These are phyloP conservation scores for Tolypocladium paradoxum DNA, from an alignment of 2,329 filamentous ascomycete genomes.

Conservation along the genomic window DNA sequence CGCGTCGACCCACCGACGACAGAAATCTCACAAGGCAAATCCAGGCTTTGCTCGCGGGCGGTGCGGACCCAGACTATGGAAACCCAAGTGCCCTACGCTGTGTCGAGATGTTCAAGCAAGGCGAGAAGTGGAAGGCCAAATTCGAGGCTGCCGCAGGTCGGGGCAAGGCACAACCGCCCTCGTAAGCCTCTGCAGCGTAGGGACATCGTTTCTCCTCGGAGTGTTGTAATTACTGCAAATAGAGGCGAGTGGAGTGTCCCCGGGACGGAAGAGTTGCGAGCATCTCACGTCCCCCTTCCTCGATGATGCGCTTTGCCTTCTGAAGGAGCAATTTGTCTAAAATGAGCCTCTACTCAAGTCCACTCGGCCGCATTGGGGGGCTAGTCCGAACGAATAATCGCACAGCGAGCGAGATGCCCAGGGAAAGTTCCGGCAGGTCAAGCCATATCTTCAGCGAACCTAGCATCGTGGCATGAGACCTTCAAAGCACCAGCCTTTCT, in stretches of 20 bases:
- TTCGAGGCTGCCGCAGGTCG: slow-evolving; percentile 38
- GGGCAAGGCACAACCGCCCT: slow-evolving; percentile 26
- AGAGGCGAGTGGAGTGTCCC: too few species aligned
- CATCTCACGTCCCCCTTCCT: too few species aligned
- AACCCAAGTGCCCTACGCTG: slow-evolving; percentile 37
- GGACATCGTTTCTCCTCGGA: rapidly evolving
- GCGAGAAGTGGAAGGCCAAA: slow-evolving; percentile 36
- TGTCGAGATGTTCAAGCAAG: slow-evolving; percentile 40
- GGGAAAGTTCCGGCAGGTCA: too few species aligned
- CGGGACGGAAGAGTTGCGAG: too few species aligned
- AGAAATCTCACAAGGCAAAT: not conserved
- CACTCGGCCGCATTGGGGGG: not conserved
- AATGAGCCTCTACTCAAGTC: not conserved
- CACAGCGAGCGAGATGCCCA: not conserved
- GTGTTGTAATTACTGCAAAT: not conserved
- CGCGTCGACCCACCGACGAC: not conserved
- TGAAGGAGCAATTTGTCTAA: too few species aligned
- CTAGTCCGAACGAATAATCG: not conserved
- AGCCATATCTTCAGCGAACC: too few species aligned
- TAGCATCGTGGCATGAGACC: too few species aligned
- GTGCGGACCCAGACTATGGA: slow-evolving; percentile 43
- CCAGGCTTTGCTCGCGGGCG: slow-evolving; percentile 37
- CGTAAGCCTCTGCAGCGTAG: not conserved
- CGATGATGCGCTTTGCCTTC: not conserved
- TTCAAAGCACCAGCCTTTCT: too few species aligned